phyloP scores from a whole-genome alignment of 2,329 filamentous ascomycete genomes.

The Penicillium italicum region DNA sequence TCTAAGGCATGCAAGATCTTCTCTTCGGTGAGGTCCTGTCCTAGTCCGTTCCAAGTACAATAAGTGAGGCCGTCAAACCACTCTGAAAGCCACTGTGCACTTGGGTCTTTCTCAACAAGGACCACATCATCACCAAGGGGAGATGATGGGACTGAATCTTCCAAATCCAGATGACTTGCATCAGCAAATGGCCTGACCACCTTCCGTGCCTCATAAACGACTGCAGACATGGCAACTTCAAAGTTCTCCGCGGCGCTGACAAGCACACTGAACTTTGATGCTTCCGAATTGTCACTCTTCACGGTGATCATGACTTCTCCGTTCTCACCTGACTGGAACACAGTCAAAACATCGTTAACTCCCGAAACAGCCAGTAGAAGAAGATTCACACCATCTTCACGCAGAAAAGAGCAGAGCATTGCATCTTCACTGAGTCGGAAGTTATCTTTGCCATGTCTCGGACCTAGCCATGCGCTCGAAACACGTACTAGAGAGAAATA shows the following conservation, averaged over 20 bases:
- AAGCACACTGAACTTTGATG: constrained; percentile 60
- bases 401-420: constrained; percentile 73
- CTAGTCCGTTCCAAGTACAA: constrained; percentile 94
- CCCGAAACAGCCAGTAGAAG: constrained; percentile 77
- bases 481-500: constrained; percentile 81
- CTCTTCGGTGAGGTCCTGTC: constrained; percentile 74
- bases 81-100: constrained; percentile 66
- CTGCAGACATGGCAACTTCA: constrained; percentile 71
- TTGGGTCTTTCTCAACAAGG: constrained; percentile 40
- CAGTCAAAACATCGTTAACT: constrained; percentile 64
- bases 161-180: constrained; percentile 5
- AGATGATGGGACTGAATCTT: constrained; percentile 27
- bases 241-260: constrained; percentile 69
- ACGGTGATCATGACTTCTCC: constrained; percentile 67
- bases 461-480: constrained; percentile 81
- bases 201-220: constrained; percentile 82
- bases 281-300: constrained; percentile 62
- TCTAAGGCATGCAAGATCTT: constrained; percentile 75
- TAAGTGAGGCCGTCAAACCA: constrained; percentile 94
- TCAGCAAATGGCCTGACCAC: constrained; percentile 45
- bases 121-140: constrained; percentile 42
- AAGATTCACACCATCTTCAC: constrained; percentile 66
- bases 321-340: constrained; percentile 62
- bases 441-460: constrained; percentile 69
- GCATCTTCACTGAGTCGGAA: constrained; percentile 74